Evolutionary conservation across 177 flowering plant genomes (phyloP).

Genomic region (Vitis hybrid): DNA sequence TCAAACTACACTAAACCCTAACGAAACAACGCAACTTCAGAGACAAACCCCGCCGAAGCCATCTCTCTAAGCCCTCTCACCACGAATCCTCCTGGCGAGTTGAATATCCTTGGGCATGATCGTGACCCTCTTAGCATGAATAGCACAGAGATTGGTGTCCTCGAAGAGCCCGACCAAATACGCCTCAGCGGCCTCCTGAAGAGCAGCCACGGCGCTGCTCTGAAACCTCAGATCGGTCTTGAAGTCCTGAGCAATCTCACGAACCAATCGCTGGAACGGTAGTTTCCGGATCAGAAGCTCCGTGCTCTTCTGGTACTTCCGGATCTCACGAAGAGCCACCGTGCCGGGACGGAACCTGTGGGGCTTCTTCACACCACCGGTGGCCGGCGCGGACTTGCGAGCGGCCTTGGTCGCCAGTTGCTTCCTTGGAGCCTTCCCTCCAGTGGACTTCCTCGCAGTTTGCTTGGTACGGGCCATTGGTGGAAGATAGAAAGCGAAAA

Average conservation of each 20-base stretch:
- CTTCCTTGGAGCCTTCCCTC: conserved; percentile 70
- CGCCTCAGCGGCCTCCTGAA: conserved; percentile 43
- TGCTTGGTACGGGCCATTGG: conserved; percentile 77
- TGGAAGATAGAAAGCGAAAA: not conserved
- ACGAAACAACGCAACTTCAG: too few relatives aligned
- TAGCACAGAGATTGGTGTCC: conserved; percentile 35
- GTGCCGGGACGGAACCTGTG: conserved; percentile 55
- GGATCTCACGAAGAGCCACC: conserved; percentile 57
- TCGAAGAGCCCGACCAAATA: conserved; percentile 36
- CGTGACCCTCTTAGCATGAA: conserved; percentile 42
- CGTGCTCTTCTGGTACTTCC: conserved; percentile 50
- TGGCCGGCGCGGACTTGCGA: conserved; percentile 38
- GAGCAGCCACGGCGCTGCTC: conserved; percentile 35
- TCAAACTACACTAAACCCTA: too few relatives aligned
- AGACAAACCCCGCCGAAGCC: too few relatives aligned
- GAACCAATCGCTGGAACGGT: conserved; percentile 53
- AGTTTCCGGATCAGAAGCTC: conserved; percentile 47
- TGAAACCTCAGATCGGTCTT: conserved; percentile 42
- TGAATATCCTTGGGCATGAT: conserved; percentile 45
- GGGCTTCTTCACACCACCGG: conserved; percentile 67
- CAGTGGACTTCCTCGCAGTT: conserved; percentile 57
- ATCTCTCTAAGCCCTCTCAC: conserved; percentile 20
- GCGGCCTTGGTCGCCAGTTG: conserved; percentile 46
- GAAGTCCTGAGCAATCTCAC: conserved; percentile 44
- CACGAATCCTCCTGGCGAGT: conserved; percentile 31